Conservation (phyloP, 2,329 filamentous ascomycete species). For the Microdochium paspali region DNA sequence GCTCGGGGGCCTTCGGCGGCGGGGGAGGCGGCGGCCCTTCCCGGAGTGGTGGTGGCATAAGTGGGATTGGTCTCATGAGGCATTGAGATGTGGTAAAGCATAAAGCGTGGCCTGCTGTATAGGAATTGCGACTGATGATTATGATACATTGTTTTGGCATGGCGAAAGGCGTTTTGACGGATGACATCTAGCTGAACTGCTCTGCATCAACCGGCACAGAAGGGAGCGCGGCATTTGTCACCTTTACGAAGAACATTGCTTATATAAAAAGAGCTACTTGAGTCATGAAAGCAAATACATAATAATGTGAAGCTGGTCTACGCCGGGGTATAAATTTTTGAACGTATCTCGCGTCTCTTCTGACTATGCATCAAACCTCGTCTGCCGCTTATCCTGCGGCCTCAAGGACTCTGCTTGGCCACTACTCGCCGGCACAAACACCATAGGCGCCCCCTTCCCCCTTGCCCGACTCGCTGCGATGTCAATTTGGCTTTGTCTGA, state of each 20-base stretch:
- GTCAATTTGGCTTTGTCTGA: conserved; percentile 39
- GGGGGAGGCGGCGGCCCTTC: conserved; percentile 3
- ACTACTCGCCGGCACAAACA: conserved; percentile 33
- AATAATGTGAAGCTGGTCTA: too few species aligned
- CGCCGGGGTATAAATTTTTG: too few species aligned
- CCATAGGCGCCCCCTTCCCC: conserved; percentile 31
- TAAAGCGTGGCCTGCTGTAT: not conserved
- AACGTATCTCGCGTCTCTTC: too few species aligned
- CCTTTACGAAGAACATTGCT: not conserved
- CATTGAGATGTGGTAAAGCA: conserved; percentile 6
- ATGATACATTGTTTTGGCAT: not conserved
- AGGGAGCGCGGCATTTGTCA: not conserved
- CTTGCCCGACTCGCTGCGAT: conserved; percentile 34
- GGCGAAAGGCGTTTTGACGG: not conserved
- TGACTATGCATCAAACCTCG: conserved; percentile 21
- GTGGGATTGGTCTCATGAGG: conserved; percentile 20
- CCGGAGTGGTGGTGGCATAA: conserved; percentile 10
- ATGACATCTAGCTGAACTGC: not conserved
- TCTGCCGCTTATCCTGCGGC: conserved; percentile 25
- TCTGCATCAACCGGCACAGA: not conserved
- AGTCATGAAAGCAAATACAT: too few species aligned
- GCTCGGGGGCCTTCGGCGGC: conserved; percentile 1
- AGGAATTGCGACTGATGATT: not conserved
- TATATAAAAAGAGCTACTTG: too few species aligned
- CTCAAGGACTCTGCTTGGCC: conserved; percentile 11